Evolutionary conservation across 805 yeast genomes (phyloP).

Genomic region (Cyberlindnera galapagoensis): DNA sequence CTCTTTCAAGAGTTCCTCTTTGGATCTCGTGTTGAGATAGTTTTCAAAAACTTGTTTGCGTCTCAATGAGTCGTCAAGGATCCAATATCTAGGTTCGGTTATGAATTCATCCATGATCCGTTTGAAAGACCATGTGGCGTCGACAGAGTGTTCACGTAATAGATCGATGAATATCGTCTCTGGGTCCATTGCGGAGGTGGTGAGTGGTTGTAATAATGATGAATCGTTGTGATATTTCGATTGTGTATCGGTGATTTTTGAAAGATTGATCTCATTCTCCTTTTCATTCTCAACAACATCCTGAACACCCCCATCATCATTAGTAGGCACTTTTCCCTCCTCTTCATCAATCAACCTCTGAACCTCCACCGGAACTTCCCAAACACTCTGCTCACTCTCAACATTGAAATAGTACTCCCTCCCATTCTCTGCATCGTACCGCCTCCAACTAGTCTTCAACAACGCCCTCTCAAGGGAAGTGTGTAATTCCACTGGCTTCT

Average conservation of each 20-base stretch:
- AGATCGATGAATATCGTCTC: conserved; percentile 42
- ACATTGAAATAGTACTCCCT: conserved; percentile 63
- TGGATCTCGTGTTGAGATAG: conserved; percentile 44
- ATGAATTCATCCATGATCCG: conserved; percentile 54
- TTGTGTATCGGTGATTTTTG: conserved; percentile 10
- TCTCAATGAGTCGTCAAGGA: conserved; percentile 50
- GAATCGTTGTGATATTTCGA: conserved; percentile 21
- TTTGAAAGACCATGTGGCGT: conserved; percentile 70
- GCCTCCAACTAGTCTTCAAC: conserved; percentile 48
- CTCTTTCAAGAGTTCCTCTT: conserved; percentile 46
- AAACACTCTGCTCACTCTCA: conserved; percentile 59
- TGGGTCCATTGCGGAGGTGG: conserved; percentile 28
- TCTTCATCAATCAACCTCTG: conserved; percentile 16
- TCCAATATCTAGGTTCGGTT: conserved; percentile 61
- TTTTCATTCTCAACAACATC: neutral
- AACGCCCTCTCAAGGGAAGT: conserved; percentile 40
- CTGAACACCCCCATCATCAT: conserved; percentile 1
- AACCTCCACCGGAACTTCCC: conserved; percentile 69
- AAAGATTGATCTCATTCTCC: conserved; percentile 1
- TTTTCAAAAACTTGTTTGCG: conserved; percentile 61
- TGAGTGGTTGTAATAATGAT: conserved; percentile 19
- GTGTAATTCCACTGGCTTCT: conserved; percentile 54
- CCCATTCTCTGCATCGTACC: conserved; percentile 47
- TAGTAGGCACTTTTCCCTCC: conserved; percentile 3
- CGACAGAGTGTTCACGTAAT: conserved; percentile 51